Evolutionary conservation across 352 stramenopile genomes (phyloP).

Genomic region (Hyphochytrium catenoides): DNA sequence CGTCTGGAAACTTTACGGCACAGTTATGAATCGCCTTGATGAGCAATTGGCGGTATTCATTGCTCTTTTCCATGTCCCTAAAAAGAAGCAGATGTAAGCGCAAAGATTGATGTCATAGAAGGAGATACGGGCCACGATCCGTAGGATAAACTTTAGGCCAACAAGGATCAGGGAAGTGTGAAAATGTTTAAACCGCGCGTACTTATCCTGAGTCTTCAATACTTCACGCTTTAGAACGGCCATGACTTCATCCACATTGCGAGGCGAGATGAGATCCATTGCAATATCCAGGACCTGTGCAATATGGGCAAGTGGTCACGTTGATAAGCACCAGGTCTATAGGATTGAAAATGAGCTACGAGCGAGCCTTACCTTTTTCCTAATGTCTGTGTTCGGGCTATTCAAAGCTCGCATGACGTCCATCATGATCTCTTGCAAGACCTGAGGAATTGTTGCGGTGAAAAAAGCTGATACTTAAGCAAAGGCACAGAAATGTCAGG

Average conservation of each 20-base stretch:
- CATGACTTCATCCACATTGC: conserved; percentile 95
- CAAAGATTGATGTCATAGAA: conserved; percentile 5
- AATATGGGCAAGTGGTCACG: too few species aligned
- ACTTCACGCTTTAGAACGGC: conserved; percentile 66
- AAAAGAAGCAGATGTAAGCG: conserved; percentile 13
- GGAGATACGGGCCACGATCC: too few species aligned
- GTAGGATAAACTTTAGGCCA: too few species aligned
- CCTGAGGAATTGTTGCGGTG: conserved; percentile 6
- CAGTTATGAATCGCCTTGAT: conserved; percentile 95
- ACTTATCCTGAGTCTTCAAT: conserved; percentile 64
- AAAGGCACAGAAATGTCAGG: too few species aligned
- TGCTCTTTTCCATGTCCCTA: conserved; percentile 71
- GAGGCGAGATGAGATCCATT: conserved; percentile 86
- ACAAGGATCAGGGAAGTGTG: too few species aligned
- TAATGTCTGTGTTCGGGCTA: conserved; percentile 94
- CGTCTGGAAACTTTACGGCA: conserved; percentile 88
- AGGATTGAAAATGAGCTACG: too few species aligned
- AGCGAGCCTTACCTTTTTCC: too few species aligned
- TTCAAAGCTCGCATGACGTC: conserved; percentile 92
- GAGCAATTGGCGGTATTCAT: conserved; percentile 89
- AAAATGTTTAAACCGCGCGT: conserved; percentile 1
- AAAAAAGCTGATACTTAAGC: not conserved
- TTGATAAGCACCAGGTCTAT: too few species aligned
- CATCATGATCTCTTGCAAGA: conserved; percentile 96
- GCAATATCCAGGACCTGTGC: conserved; percentile 89